Conservation (phyloP, 352 stramenopile species). For the Phytophthora idaei region DNA sequence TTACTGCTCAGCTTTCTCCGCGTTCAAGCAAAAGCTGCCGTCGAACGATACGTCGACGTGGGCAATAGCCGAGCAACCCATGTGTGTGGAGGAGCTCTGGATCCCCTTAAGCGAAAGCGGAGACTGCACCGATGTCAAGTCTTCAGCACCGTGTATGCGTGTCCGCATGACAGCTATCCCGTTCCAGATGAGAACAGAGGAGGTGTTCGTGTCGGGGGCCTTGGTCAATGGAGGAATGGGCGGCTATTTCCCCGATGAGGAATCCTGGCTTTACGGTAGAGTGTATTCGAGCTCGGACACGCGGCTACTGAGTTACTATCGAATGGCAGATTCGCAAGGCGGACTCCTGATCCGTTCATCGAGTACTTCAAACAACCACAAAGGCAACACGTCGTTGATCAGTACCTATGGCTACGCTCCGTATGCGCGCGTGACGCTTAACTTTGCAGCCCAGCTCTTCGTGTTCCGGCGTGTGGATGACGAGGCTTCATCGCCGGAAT, state of each 20-base stretch:
- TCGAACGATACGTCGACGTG: constrained; percentile 67
- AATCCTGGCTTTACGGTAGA: constrained; percentile 69
- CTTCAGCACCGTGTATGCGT: constrained; percentile 63
- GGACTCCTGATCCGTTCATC: constrained; percentile 70
- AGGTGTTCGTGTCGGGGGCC: constrained; percentile 55
- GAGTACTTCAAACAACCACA: constrained; percentile 78
- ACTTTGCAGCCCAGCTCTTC: constrained; percentile 77
- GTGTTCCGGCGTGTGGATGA: constrained; percentile 75
- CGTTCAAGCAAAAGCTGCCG: constrained; percentile 45
- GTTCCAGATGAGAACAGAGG: constrained; percentile 75
- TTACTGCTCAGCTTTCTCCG: constrained; percentile 81
- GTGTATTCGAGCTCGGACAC: constrained; percentile 73
- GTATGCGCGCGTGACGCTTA: constrained; percentile 73
- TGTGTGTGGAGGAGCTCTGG: constrained; percentile 84
- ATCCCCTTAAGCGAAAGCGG: constrained; percentile 53
- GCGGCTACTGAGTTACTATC: constrained; percentile 79
- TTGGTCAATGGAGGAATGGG: constrained; percentile 76
- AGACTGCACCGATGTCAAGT: constrained; percentile 28
- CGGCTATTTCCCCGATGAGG: constrained; percentile 63
- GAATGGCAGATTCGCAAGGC: constrained; percentile 69
- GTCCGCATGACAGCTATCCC: constrained; percentile 73
- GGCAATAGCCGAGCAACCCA: constrained; percentile 63
- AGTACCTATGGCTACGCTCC: constrained; percentile 58
- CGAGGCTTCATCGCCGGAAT: constrained; percentile 58
- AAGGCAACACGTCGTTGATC: constrained; percentile 66